Conservation (phyloP, 2,329 filamentous ascomycete genomes). For the Talaromyces islandicus region DNA sequence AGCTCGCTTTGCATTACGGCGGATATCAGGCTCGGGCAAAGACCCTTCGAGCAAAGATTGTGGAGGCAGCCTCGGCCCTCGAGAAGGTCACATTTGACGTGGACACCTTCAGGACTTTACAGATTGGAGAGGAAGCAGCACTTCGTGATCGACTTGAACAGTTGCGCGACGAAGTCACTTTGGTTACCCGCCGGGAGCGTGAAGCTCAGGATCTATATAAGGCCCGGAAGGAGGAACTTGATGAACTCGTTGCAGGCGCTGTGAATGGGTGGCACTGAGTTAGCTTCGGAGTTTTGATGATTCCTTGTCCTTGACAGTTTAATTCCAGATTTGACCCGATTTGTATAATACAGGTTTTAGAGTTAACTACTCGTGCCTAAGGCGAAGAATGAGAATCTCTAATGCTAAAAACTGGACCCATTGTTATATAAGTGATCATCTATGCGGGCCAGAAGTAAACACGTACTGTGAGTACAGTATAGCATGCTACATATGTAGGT, state of each 20-base stretch:
- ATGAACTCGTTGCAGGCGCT: conserved; percentile 43
- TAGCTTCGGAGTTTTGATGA: not conserved
- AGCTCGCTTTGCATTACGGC: conserved; percentile 76
- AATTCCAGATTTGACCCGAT: not conserved
- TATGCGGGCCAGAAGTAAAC: too few species aligned
- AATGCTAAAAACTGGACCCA: too few species aligned
- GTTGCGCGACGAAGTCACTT: conserved; percentile 75
- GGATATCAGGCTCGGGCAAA: conserved; percentile 86
- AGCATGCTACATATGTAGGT: too few species aligned
- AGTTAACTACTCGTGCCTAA: too few species aligned
- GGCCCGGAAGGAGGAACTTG: conserved; percentile 69
- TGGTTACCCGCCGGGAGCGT: conserved; percentile 73
- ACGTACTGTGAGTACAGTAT: too few species aligned
- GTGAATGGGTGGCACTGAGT: conserved; percentile 36
- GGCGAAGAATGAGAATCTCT: too few species aligned
- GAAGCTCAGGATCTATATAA: conserved; percentile 87
- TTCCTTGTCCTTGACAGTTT: not conserved
- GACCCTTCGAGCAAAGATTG: conserved; percentile 71
- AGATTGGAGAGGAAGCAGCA: conserved; percentile 72
- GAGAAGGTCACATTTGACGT: conserved; percentile 67
- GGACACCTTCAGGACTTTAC: conserved; percentile 67
- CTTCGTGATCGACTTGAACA: conserved; percentile 65
- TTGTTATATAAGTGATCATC: too few species aligned
- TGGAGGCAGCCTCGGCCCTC: conserved; percentile 66
- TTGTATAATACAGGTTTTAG: not conserved